Conservation (phyloP, 108 stramenopile species). For the Pseudonitzschia multiseries region DNA sequence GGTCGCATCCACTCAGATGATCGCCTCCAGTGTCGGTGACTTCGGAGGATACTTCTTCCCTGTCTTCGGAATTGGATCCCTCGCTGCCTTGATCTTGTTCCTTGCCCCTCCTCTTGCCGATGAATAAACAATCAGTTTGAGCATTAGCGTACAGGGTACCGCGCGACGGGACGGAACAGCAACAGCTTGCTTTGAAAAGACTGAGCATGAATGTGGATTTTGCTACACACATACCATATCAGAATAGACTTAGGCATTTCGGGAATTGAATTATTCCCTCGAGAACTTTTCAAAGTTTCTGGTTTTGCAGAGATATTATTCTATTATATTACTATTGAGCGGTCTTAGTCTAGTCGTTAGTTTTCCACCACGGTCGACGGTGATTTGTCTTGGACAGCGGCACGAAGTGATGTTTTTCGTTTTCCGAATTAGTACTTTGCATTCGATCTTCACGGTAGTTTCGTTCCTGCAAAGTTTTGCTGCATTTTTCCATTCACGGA, state of each 20-base stretch:
- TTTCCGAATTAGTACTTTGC: no score
- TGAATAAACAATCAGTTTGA: conserved; percentile 46
- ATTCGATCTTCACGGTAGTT: no score
- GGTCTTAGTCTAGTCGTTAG: no score
- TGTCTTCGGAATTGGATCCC: conserved; percentile 67
- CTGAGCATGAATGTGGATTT: conserved; percentile 1
- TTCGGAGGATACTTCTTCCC: conserved; percentile 84
- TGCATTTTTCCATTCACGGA: no score
- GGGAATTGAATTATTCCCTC: conserved; percentile 4
- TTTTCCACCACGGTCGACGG: no score
- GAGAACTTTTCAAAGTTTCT: not conserved
- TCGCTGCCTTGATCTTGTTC: conserved; percentile 80
- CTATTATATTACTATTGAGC: no score
- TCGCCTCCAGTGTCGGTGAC: conserved; percentile 66
- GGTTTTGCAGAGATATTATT: not conserved
- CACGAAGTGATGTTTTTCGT: no score
- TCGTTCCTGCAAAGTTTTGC: no score
- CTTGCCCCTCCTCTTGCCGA: conserved; percentile 82
- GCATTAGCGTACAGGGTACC: not conserved
- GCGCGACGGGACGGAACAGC: not conserved
- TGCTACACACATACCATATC: conserved; percentile 3
- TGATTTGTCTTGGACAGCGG: no score
- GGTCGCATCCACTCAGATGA: conserved; percentile 62
- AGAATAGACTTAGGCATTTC: conserved; percentile 6
- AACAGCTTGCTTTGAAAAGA: not conserved